Evolutionary conservation across 2,329 filamentous ascomycete genomes (phyloP), one percentile per base, ranked within the genome.

Genomic region (Beauveria sp.): DNA sequence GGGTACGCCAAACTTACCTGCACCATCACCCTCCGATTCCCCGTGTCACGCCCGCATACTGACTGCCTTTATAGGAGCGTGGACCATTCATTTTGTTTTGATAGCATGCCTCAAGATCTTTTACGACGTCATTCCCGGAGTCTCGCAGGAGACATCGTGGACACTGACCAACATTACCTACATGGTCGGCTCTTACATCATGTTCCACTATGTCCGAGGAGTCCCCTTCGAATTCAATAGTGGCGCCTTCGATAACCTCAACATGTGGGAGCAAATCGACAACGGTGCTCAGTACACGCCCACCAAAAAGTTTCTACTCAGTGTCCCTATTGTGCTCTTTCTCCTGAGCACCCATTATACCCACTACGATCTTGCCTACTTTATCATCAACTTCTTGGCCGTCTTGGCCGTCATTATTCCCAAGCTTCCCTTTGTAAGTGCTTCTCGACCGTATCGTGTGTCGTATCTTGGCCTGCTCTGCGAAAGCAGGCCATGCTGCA

Each of bases 191-290:
- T 97, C 93, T 48, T 99, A 98, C 76, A 86, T 99, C 76, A 99
- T 99, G 95, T 99, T 99, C 78, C 95, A 99, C 78, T 96, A 91
- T 82, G 95, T 99, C 68, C 91, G 93, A 73, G 95, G 95, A 69
- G 91, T 98, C 52, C 95, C 95, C 6, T 99, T 99, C 73, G 95
- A 99, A 76, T 99, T 99, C 83, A 99, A 99, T 74, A 89, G 91
- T 62, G 95, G 95, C 63, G 95, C 95, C 69, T 99, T 98, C 76
- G 95, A 99, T 82, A 98, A 99, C 76, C 83, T 99, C 72, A 99
- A 98, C 80, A 98, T 99, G 95, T 99, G 95, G 95, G 95, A 99
- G 80, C 95, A 99, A 79, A 99, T 99, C 75, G 95, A 99, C 80
- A 96, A 98, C 71, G 95, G 95, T 52, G 95, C 95, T 69, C 95